Conservation (phyloP, 768 basidiomycete species). For the Suillus subaureus region DNA sequence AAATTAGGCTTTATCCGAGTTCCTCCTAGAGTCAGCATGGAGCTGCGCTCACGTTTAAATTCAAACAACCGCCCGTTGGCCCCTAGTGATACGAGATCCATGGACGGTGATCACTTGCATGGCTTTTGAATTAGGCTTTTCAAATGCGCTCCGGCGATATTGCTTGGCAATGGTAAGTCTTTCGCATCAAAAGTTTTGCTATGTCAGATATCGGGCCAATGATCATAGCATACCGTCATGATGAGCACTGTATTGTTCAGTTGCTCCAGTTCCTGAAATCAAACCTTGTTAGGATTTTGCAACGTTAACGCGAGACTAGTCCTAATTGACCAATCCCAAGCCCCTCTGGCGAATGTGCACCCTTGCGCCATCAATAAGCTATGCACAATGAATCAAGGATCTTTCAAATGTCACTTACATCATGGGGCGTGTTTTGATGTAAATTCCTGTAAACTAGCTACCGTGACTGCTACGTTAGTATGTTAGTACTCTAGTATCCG, state of each 20-base stretch:
- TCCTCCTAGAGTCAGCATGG: not conserved
- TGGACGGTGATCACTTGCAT: not conserved
- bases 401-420: not conserved
- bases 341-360: not conserved
- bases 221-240: not conserved
- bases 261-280: not conserved
- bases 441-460: too few relatives aligned
- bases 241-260: not conserved
- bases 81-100: not conserved
- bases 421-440: not conserved
- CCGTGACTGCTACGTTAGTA: too few relatives aligned
- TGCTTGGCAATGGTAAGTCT: not conserved
- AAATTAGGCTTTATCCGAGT: conserved; percentile 6
- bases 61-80: not conserved
- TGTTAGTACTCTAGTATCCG: too few relatives aligned
- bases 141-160: not conserved
- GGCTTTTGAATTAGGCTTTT: conserved; percentile 2
- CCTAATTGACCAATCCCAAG: not conserved
- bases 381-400: not conserved
- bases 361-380: not conserved
- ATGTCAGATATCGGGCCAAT: not conserved
- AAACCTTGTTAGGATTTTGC: conserved; percentile 3
- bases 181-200: not conserved
- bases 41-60: not conserved
- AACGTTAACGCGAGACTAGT: not conserved